Conservation (phyloP, 352 stramenopile genomes). For the Phytophthora capsici region DNA sequence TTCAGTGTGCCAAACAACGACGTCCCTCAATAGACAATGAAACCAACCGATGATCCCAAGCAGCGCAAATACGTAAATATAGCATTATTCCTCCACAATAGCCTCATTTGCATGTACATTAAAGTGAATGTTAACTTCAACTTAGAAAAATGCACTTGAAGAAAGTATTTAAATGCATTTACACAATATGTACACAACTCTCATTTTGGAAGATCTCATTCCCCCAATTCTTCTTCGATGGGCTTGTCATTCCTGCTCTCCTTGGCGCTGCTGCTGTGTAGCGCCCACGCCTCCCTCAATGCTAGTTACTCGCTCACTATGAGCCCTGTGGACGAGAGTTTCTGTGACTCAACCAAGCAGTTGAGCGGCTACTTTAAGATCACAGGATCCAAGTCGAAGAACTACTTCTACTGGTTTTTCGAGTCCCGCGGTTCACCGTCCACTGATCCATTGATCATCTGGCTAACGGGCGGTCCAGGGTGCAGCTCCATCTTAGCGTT, state of each 20-base stretch:
- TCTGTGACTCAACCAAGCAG: slow-evolving; percentile 81
- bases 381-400: slow-evolving; percentile 84
- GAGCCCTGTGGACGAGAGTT: slow-evolving; percentile 57
- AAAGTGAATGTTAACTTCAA: no score
- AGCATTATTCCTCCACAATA: not conserved
- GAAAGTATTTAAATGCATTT: no score
- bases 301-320: slow-evolving; percentile 59
- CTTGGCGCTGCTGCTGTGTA: no score
- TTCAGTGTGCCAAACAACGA: slow-evolving; percentile 1
- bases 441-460: slow-evolving; percentile 95
- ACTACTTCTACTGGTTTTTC: slow-evolving; percentile 98
- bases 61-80: slow-evolving; percentile 23
- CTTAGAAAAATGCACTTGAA: no score
- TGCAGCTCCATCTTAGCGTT: slow-evolving; percentile 94
- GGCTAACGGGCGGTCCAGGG: slow-evolving; percentile 97
- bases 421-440: slow-evolving; percentile 83
- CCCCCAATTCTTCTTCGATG: not conserved
- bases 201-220: slow-evolving; percentile 12
- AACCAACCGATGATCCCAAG: slow-evolving; percentile 18
- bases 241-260: no score
- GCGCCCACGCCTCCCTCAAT: slow-evolving; percentile 21
- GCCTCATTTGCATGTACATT: no score
- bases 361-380: slow-evolving; percentile 89
- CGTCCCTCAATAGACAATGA: slow-evolving; percentile 15
- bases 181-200: not conserved